A percentile compares a stretch with the other conserved stretches of the same genome.
Evolutionary conservation across 1,284 basidiomycete species (phyloP).

Genomic region (Apiotrichum mycotoxinovorans): DNA sequence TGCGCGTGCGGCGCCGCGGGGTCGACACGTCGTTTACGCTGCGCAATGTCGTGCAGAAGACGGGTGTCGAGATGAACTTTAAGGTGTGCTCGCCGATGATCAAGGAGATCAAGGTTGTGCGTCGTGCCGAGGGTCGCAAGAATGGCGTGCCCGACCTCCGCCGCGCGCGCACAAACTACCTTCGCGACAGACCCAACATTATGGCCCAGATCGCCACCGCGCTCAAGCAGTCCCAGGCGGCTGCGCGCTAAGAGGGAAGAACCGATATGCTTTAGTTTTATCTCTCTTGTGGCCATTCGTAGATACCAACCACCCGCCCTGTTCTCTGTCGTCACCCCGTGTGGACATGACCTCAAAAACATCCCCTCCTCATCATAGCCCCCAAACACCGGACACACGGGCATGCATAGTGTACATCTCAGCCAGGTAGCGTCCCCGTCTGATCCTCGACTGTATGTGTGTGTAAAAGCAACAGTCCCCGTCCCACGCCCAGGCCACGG

Average conservation of each 20-base stretch:
- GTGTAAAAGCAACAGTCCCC: background rate
- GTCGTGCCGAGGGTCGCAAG: conserved; percentile 38
- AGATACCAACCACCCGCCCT: background rate
- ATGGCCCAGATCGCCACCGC: conserved; percentile 46
- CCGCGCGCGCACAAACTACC: conserved; percentile 45
- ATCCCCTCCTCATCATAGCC: background rate
- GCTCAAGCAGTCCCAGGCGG: conserved; percentile 32
- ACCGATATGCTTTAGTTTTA: too few species aligned
- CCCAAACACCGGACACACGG: conserved; percentile 7
- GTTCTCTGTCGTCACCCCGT: too few species aligned
- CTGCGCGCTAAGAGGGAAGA: background rate
- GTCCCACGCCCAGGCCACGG: background rate
- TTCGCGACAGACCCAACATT: conserved; percentile 44
- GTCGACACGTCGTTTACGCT: conserved; percentile 76
- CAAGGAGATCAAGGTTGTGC: conserved; percentile 71
- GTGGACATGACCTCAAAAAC: too few species aligned
- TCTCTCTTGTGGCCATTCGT: background rate
- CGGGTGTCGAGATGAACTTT: conserved; percentile 86
- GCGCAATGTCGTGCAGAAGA: conserved; percentile 80
- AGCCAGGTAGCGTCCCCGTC: conserved; percentile 1
- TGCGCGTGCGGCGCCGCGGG: conserved; percentile 73
- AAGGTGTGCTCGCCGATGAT: conserved; percentile 77
- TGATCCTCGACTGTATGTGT: background rate
- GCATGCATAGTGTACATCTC: conserved; percentile 27
- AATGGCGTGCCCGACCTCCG: conserved; percentile 38